These are phyloP conservation scores for Lolium multiflorum DNA, from an alignment of 176 grass and related monocot genomes.

Conservation along the genomic window DNA sequence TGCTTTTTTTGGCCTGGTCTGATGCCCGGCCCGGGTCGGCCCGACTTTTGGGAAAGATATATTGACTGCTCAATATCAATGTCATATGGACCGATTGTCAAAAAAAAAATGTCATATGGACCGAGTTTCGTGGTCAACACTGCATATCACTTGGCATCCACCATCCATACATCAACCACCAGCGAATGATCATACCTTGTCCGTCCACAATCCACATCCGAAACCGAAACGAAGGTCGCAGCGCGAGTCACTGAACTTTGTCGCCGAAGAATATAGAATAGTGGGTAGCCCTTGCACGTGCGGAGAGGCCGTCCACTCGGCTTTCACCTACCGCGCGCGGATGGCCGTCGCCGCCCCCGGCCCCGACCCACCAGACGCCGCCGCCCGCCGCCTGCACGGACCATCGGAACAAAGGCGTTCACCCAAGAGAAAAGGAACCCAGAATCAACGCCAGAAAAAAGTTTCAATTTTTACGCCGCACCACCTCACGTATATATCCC, in stretches of 20 bases:
- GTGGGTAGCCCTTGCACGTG: background rate
- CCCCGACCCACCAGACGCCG: background rate
- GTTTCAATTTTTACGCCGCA: no score
- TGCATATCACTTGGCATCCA: background rate
- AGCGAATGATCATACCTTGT: background rate
- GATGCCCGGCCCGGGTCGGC: no score
- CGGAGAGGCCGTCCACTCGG: slow-evolving; percentile 13
- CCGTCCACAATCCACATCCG: background rate
- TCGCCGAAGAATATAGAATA: background rate
- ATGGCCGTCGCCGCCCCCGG: background rate
- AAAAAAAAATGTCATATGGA: no score
- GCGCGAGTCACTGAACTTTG: no score
- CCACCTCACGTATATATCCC: background rate
- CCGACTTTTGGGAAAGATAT: no score
- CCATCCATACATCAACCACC: background rate
- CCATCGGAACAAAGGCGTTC: background rate
- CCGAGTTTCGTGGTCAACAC: no score
- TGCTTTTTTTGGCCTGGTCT: no score
- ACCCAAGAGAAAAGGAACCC: background rate
- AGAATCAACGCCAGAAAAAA: background rate
- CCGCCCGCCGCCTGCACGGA: background rate
- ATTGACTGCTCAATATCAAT: no score
- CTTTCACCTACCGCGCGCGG: background rate
- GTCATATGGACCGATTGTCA: no score
- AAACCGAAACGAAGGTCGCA: background rate